A percentile compares a stretch with the other conserved stretches of the same genome.
Evolutionary conservation across 352 stramenopile species (phyloP).

Genomic region (Phytophthora nicotianae): DNA sequence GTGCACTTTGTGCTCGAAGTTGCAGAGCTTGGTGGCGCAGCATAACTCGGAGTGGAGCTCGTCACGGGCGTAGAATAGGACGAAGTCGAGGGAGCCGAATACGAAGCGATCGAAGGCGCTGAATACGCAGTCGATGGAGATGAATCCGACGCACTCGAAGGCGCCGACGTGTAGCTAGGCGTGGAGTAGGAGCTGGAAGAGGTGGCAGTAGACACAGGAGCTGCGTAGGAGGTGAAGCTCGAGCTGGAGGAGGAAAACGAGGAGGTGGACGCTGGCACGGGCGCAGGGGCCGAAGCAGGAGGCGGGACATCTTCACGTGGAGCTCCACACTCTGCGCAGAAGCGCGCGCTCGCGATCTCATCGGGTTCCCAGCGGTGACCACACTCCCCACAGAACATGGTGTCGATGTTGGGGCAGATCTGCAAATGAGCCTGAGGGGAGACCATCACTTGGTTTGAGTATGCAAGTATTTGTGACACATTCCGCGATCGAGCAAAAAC

Average conservation of each 20-base stretch:
- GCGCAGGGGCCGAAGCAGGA: conserved; percentile 8
- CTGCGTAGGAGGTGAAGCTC: conserved; percentile 1
- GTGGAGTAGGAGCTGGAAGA: conserved; percentile 14
- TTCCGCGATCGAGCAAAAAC: conserved; percentile 6
- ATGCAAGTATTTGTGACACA: conserved; percentile 21
- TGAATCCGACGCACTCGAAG: neutral
- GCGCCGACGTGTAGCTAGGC: conserved; percentile 20
- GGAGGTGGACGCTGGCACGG: conserved; percentile 1
- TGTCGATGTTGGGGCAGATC: conserved; percentile 18
- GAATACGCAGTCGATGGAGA: too few species aligned
- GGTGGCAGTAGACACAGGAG: conserved; percentile 11
- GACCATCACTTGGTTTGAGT: conserved; percentile 23
- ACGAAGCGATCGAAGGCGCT: neutral
- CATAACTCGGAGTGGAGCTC: conserved; percentile 24
- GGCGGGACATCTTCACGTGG: conserved; percentile 63
- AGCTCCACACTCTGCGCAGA: conserved; percentile 83
- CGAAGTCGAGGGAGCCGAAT: conserved; percentile 1
- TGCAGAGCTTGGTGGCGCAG: conserved; percentile 2
- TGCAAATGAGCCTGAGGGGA: conserved; percentile 28
- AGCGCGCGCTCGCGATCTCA: conserved; percentile 79
- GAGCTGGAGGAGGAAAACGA: neutral
- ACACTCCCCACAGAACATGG: conserved; percentile 86
- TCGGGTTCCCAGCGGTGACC: conserved; percentile 80
- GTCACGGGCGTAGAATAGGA: conserved; percentile 19
- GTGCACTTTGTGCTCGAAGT: conserved; percentile 34